These are phyloP conservation scores for Hemileccinum impolitum DNA, from an alignment of 768 basidiomycete genomes.

Conservation along the genomic window DNA sequence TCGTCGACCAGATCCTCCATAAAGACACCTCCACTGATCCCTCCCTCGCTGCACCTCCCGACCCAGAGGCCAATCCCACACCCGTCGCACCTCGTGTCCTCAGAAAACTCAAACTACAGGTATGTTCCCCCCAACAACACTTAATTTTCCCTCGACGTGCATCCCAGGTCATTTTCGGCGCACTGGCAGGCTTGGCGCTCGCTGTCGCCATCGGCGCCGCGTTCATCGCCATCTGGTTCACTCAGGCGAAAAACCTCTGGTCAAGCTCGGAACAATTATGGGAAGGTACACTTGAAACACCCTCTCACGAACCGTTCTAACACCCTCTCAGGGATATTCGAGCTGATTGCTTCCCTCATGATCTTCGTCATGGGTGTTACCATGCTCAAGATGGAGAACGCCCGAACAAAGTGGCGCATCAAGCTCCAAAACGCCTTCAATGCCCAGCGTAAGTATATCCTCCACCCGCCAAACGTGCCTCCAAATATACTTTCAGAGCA, in stretches of 20 bases:
- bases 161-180: conserved; percentile 70
- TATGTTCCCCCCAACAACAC: conserved; percentile 10
- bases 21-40: conserved; percentile 18
- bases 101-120: conserved; percentile 70
- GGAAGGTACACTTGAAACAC: conserved; percentile 61
- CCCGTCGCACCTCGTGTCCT: conserved; percentile 44
- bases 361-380: conserved; percentile 92
- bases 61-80: conserved; percentile 12
- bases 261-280: conserved; percentile 80
- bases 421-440: conserved; percentile 82
- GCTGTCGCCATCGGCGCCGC: conserved; percentile 84
- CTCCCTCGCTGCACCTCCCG: no score
- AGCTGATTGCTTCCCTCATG: conserved; percentile 69
- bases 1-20: conserved; percentile 81
- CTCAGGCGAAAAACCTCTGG: conserved; percentile 83
- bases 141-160: not conserved
- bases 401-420: conserved; percentile 91
- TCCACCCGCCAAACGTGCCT: not conserved
- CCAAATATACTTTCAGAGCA: conserved; percentile 30
- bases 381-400: conserved; percentile 93
- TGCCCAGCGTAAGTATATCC: conserved; percentile 42
- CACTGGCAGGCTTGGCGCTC: conserved; percentile 68
- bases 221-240: conserved; percentile 95
- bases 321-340: conserved; percentile 52
- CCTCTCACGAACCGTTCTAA: not conserved